phyloP scores from a whole-genome alignment of 345 rosid species.

The Cochlearia excelsa region DNA sequence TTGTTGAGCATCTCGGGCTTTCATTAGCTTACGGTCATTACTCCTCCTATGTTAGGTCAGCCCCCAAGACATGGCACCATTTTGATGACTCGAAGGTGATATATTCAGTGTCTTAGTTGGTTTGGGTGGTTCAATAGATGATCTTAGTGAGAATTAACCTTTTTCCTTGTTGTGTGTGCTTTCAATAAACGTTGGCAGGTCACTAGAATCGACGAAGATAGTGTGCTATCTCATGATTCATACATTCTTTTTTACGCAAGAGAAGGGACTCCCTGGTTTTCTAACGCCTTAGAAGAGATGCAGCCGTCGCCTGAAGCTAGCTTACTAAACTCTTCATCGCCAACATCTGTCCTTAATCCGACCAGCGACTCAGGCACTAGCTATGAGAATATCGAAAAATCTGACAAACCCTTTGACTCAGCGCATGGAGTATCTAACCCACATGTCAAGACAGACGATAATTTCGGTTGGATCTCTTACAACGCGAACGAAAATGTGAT shows the following conservation, averaged over 20 bases:
- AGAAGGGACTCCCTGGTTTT: constrained; percentile 72
- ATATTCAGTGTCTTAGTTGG: neutral
- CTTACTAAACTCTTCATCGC: constrained; percentile 44
- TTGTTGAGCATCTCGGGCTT: constrained; percentile 76
- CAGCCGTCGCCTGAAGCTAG: constrained; percentile 27
- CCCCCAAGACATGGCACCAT: constrained; percentile 66
- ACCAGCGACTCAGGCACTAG: constrained; percentile 31
- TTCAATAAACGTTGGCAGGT: constrained; percentile 49
- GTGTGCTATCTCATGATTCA: constrained; percentile 66
- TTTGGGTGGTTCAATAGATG: neutral
- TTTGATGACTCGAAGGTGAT: constrained; percentile 67
- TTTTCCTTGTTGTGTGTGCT: constrained; percentile 8
- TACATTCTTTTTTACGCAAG: constrained; percentile 80
- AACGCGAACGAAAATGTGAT: constrained; percentile 19
- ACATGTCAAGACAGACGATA: neutral
- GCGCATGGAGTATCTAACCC: neutral
- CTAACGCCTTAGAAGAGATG: constrained; percentile 45
- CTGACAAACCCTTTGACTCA: constrained; percentile 27
- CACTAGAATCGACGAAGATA: constrained; percentile 43
- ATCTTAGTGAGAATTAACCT: neutral
- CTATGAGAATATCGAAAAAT: constrained; percentile 20
- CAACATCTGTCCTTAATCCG: constrained; percentile 71
- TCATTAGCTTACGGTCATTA: constrained; percentile 69
- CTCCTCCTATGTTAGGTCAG: constrained; percentile 59
- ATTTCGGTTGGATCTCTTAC: constrained; percentile 12